Evolutionary conservation across 1,139 yeast genomes (phyloP), one percentile per base, ranked within the genome.

Genomic region (Geotrichum cucujoidarum): DNA sequence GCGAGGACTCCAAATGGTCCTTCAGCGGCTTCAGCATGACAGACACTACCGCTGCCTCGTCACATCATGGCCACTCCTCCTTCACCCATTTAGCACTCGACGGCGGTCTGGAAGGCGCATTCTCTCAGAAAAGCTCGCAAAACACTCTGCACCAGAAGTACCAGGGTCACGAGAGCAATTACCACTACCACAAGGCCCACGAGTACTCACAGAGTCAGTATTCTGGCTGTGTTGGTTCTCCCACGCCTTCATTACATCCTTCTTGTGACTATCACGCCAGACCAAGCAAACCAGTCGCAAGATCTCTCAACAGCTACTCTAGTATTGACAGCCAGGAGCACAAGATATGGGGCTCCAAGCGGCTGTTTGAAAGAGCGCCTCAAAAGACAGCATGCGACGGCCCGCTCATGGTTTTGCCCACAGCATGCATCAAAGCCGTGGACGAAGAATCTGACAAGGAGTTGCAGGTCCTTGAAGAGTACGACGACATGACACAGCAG

Each of bases 361-460:
- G 49, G 8, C 38, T 45, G 2, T 45, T 40, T 31, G 49, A 45
- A 35, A 40, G 32, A 21, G 27, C 49, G 4, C 43, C 27, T 2
- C 43, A 45, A 25, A 41, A 27, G 10, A 14, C 35, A 8, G 16
- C 13, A 8, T 17, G n/a, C 24, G 45, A 16, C 8, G 36, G 22
- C 6, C 43, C 43, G 16, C 36, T 30, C n/a, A 13, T 40, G 14
- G 25, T 24, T 3, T 11, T 40, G 18, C 36, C 36, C 13, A 31
- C 43, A 13, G 13, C 25, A 13, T 20, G 35, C 27, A 27, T 21
- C n/a, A 29, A 27, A 7, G 43, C 30, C 14, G 14, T 34, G 13
- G 37, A 34, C 4, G 37, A 34, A 17, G 25, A 6, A 5, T 5
- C 7, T 4, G 37, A 3, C 22, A n/a, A 30, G 14, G 17, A 24